phyloP scores from a whole-genome alignment of 805 yeast species.

The Tetrapisispora namnaoensis region DNA sequence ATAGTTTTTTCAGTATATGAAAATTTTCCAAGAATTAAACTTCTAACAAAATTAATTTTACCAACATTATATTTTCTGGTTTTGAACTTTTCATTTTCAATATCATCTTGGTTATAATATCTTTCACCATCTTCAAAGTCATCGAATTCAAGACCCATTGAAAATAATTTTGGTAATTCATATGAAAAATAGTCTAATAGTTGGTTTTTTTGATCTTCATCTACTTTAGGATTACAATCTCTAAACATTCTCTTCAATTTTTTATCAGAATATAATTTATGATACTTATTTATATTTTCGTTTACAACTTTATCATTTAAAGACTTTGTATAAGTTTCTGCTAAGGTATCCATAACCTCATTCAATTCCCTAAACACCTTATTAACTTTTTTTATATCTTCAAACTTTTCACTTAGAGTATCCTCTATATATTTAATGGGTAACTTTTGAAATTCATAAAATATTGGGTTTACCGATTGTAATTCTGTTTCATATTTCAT shows the following conservation, averaged over 20 bases:
- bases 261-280: slow-evolving; percentile 29
- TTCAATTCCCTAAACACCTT: slow-evolving; percentile 17
- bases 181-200: slow-evolving; percentile 15
- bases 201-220: slow-evolving; percentile 18
- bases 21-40: slow-evolving; percentile 17
- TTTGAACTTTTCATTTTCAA: neutral
- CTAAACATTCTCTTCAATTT: slow-evolving; percentile 5
- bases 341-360: slow-evolving; percentile 38
- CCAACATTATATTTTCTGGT: slow-evolving; percentile 14
- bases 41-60: slow-evolving; percentile 20
- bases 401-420: slow-evolving; percentile 7
- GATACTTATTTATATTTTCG: slow-evolving; percentile 47
- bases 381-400: slow-evolving; percentile 15
- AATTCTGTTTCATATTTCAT: slow-evolving; percentile 12
- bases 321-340: slow-evolving; percentile 62
- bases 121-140: slow-evolving; percentile 7
- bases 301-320: slow-evolving; percentile 85
- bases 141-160: slow-evolving; percentile 7
- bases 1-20: slow-evolving; percentile 11
- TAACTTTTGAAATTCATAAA: slow-evolving; percentile 16
- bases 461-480: slow-evolving; percentile 15
- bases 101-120: slow-evolving; percentile 6
- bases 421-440: slow-evolving; percentile 8
- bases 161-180: slow-evolving; percentile 22
- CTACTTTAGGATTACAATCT: slow-evolving; percentile 14